Evolutionary conservation across 176 grass and related monocot species (phyloP).

Genomic region (Canna indica): DNA sequence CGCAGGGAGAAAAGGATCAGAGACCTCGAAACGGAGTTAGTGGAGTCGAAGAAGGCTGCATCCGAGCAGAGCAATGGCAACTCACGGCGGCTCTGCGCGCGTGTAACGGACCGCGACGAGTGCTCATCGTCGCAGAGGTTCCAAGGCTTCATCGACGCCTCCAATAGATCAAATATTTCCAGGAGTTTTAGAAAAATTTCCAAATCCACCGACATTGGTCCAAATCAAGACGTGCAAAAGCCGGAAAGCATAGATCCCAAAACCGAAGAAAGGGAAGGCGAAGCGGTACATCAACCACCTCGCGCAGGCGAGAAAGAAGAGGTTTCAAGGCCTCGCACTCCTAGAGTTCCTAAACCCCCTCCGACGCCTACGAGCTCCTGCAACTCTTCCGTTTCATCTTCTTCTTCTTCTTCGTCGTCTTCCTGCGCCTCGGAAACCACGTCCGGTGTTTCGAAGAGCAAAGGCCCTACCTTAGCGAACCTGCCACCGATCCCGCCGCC

Average conservation of each 20-base stretch:
- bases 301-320: slow-evolving; percentile 11
- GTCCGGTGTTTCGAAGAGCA: slow-evolving; percentile 21
- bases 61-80: not conserved
- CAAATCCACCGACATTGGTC: slow-evolving; percentile 13
- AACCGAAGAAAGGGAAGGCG: not conserved
- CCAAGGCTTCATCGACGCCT: slow-evolving; percentile 20
- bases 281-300: not conserved
- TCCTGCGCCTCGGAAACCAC: slow-evolving; percentile 40
- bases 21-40: slow-evolving; percentile 62
- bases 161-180: slow-evolving; percentile 2
- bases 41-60: slow-evolving; percentile 35
- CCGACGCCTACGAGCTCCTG: slow-evolving; percentile 24
- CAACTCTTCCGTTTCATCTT: slow-evolving; percentile 29
- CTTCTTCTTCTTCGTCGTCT: slow-evolving; percentile 24
- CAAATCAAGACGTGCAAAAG: not conserved
- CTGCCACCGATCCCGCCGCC: slow-evolving; percentile 78
- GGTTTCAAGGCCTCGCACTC: not conserved
- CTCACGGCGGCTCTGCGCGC: slow-evolving; percentile 1
- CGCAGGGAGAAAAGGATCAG: slow-evolving; percentile 45
- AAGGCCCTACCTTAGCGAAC: slow-evolving; percentile 33
- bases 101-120: slow-evolving; percentile 40
- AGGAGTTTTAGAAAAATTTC: slow-evolving; percentile 15
- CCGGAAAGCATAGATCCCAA: not conserved
- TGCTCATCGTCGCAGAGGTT: slow-evolving; percentile 61
- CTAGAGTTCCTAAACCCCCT: slow-evolving; percentile 24